Base-by-base conservation (phyloP, 176 grass and related monocot species). In the Raddia distichophylla region DNA sequence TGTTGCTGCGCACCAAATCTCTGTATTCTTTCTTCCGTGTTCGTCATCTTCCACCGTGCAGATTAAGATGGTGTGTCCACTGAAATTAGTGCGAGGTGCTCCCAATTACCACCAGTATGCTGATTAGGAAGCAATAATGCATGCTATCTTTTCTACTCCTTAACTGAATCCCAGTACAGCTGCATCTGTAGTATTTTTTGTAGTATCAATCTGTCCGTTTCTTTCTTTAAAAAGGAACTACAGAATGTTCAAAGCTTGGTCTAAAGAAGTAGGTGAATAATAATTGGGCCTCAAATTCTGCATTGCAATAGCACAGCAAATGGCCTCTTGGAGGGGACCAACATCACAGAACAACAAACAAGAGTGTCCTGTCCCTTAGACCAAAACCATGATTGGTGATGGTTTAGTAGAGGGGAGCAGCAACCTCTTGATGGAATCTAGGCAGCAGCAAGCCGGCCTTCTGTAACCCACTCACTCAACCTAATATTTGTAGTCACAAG, bases 371-470 rank as follows among this genome's bases (percentile, higher is more conserved):
- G 27, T 37, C 8, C 1, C 27, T 27, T 57, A 6, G 13, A 71
- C 73, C 20, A 17, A 48, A 64, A 56, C 67, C 27, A 56, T 65
- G 2, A 73, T 43, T 27, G 16, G 11, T 43, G 59, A 48, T 66
- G 66, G 66, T 64, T 64, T 40, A 49, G 80, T 33, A 35, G 51
- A 35, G 69, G 69, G 87, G 63, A 90, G 82, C 87, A 73, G 61
- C 55, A 35, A 45, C 59, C 22, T 53, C 78, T 27, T 73, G 88
- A 90, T 93, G 82, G 91, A 67, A 93, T 83, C 91, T 83, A 88
- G 50, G 85, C 65, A 93, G 73, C 85, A 93, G 13, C 20, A 35
- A 40, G 13, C 20, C 34, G 7, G 45, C 66, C 46, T 75, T 59
- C 45, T 89, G 54, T 52, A 81, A 64, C 17, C 75, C 74, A 70